phyloP scores from a whole-genome alignment of 192 early-diverging fungal species.

The Funneliformis geosporum region DNA sequence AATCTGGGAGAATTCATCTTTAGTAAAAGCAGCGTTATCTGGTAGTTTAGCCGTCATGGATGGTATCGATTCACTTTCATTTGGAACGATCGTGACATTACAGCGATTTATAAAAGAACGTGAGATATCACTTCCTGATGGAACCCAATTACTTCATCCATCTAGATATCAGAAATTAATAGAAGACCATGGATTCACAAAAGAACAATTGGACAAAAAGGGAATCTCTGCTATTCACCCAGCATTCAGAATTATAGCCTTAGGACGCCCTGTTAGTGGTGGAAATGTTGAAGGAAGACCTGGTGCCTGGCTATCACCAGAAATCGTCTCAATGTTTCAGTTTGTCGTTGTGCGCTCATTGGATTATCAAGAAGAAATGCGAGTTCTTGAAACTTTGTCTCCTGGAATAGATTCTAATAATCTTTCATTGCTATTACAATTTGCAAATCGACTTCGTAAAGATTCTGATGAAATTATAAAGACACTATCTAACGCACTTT shows the following conservation, averaged over 20 bases:
- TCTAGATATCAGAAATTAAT: slow-evolving; percentile 58
- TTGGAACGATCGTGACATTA: slow-evolving; percentile 68
- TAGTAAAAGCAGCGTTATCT: slow-evolving; percentile 71
- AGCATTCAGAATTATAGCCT: slow-evolving; percentile 73
- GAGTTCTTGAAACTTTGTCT: slow-evolving; percentile 50
- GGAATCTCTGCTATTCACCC: slow-evolving; percentile 66
- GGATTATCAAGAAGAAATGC: slow-evolving; percentile 51
- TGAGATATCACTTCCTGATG: slow-evolving; percentile 70
- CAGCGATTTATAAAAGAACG: slow-evolving; percentile 68
- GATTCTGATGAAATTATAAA: slow-evolving; percentile 62
- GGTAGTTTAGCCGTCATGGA: slow-evolving; percentile 77
- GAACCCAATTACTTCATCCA: slow-evolving; percentile 55
- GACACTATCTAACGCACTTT: slow-evolving; percentile 59
- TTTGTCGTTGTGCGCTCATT: slow-evolving; percentile 68
- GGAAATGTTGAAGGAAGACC: slow-evolving; percentile 49
- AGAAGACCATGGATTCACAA: slow-evolving; percentile 47
- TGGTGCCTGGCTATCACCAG: slow-evolving; percentile 69
- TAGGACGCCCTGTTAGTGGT: slow-evolving; percentile 55
- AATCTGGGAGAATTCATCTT: slow-evolving; percentile 70
- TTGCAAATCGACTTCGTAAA: slow-evolving; percentile 61
- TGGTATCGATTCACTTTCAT: slow-evolving; percentile 68
- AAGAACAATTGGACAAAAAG: slow-evolving; percentile 50
- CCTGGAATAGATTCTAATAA: slow-evolving; percentile 52
- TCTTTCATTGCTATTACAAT: slow-evolving; percentile 47
- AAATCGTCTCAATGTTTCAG: slow-evolving; percentile 70